Percentiles rank a stretch among this genome's conserved stretches.
phyloP scores from a whole-genome alignment of 106 monocot species.

The Dendrobium catenatum region DNA sequence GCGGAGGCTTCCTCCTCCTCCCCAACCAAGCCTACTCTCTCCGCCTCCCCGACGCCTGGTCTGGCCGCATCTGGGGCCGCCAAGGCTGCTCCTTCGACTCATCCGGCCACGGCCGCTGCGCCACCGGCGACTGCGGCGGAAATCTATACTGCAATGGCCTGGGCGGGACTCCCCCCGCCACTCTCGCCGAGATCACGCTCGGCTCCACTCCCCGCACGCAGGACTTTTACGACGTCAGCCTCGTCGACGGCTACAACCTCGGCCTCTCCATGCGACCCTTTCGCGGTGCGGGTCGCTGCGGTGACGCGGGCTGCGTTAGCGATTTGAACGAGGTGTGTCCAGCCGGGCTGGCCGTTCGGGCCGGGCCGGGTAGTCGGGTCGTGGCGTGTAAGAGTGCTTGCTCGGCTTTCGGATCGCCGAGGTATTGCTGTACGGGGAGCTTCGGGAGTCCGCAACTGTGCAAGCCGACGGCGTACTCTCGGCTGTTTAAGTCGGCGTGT shows the following conservation, averaged over 20 bases:
- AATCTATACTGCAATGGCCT: constrained; percentile 47
- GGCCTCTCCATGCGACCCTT: constrained; percentile 47
- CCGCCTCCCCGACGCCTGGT: constrained; percentile 47
- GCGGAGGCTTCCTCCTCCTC: constrained; percentile 48
- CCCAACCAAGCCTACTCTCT: constrained; percentile 54
- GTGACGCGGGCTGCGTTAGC: constrained; percentile 44
- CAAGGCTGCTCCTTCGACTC: constrained; percentile 54
- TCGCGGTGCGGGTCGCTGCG: constrained; percentile 36
- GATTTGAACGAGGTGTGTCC: constrained; percentile 58
- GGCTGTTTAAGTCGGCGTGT: constrained; percentile 61
- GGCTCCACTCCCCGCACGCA: constrained; percentile 12
- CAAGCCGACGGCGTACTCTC: constrained; percentile 61
- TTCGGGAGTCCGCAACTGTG: constrained; percentile 61
- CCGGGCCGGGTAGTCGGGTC: constrained; percentile 25
- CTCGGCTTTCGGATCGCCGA: constrained; percentile 55
- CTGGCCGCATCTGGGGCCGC: constrained; percentile 68
- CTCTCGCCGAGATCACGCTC: constrained; percentile 58
- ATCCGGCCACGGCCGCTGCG: constrained; percentile 46
- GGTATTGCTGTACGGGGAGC: constrained; percentile 70
- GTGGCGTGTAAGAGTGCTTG: constrained; percentile 75
- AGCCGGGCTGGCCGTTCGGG: constrained; percentile 24
- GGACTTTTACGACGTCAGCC: constrained; percentile 74
- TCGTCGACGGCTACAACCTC: constrained; percentile 70
- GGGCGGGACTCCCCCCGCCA: constrained; percentile 58
- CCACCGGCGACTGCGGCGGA: constrained; percentile 66